A percentile compares a stretch with the other conserved stretches of the same genome.
phyloP scores from a whole-genome alignment of 306 rosid genomes.

The Inga leiocalycina region DNA sequence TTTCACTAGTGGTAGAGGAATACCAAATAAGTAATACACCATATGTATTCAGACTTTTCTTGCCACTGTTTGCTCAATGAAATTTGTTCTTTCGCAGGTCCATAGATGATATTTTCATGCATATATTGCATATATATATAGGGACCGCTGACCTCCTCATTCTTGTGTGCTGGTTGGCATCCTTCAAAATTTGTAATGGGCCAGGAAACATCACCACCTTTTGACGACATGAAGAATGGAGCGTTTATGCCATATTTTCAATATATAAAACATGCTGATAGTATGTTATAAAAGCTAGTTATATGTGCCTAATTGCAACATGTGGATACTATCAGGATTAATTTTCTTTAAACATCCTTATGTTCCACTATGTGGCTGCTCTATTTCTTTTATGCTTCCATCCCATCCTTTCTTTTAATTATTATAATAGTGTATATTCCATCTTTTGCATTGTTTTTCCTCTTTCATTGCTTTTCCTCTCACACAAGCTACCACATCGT shows the following conservation, averaged over 20 bases:
- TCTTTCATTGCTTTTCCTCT: background rate
- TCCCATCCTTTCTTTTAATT: background rate
- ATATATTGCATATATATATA: background rate
- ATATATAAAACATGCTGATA: background rate
- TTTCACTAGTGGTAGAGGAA: background rate
- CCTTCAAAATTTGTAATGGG: background rate
- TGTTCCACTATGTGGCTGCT: background rate
- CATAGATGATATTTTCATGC: background rate
- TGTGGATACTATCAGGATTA: background rate
- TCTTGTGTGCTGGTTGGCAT: background rate
- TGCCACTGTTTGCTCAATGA: background rate
- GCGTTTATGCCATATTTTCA: background rate
- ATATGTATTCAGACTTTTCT: background rate
- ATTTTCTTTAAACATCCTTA: background rate
- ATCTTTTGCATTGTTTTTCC: background rate
- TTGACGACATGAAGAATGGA: background rate
- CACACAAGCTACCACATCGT: slow-evolving; percentile 10
- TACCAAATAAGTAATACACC: background rate
- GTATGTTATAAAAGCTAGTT: background rate
- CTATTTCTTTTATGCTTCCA: background rate
- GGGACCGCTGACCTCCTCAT: background rate
- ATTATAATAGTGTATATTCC: background rate
- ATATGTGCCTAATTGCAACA: background rate
- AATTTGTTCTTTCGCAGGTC: background rate
- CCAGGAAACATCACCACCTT: background rate